A percentile compares a stretch with the other conserved stretches of the same genome.
Evolutionary conservation across 768 basidiomycete species (phyloP).

Genomic region (Clitopilus passeckerianus): DNA sequence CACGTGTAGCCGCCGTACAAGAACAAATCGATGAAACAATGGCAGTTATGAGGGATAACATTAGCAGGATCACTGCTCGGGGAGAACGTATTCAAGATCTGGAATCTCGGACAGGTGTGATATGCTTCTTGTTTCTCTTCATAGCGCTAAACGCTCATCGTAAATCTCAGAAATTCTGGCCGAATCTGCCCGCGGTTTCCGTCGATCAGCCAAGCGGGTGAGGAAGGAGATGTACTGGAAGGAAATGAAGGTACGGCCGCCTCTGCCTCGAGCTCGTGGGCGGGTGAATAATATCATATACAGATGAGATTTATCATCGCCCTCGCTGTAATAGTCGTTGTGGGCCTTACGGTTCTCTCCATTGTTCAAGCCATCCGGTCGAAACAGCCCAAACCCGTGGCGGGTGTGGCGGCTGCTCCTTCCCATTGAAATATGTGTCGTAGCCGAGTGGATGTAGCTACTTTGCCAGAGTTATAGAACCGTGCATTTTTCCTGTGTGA

Average conservation of each 20-base stretch:
- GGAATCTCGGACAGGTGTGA: slow-evolving; percentile 95
- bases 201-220: slow-evolving; percentile 91
- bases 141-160: background rate
- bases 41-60: slow-evolving; percentile 94
- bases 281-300: slow-evolving; percentile 4
- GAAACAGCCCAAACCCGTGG: background rate
- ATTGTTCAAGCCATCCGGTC: slow-evolving; percentile 65
- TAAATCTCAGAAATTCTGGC: slow-evolving; percentile 76
- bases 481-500: too few species aligned
- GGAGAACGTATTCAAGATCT: slow-evolving; percentile 87
- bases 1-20: slow-evolving; percentile 68
- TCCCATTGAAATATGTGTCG: background rate
- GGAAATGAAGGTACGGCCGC: slow-evolving; percentile 80
- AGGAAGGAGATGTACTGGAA: slow-evolving; percentile 89
- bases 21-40: slow-evolving; percentile 94
- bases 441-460: too few species aligned
- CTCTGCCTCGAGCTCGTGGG: slow-evolving; percentile 3
- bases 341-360: slow-evolving; percentile 91
- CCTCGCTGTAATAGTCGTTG: slow-evolving; percentile 77
- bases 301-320: slow-evolving; percentile 97
- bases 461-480: too few species aligned
- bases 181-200: slow-evolving; percentile 94
- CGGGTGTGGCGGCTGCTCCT: background rate
- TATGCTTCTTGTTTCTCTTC: background rate
- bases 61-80: slow-evolving; percentile 86